Evolutionary conservation across 1,284 basidiomycete genomes (phyloP).

Genomic region (Leccinum griseonigrum): DNA sequence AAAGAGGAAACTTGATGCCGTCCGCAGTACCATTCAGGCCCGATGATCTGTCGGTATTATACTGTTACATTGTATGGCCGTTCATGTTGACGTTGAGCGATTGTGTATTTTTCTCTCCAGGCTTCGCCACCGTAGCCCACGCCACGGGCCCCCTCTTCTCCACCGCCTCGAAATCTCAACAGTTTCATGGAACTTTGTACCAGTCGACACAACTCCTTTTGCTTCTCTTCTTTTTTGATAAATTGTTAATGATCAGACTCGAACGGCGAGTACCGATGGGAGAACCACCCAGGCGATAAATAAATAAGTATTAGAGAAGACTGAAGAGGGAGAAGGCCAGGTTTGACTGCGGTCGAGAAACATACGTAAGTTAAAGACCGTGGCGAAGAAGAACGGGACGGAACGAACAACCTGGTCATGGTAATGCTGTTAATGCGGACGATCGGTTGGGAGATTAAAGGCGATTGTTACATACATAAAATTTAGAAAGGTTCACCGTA

Average conservation of each 20-base stretch:
- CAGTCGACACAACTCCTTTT: no score
- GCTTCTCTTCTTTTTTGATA: no score
- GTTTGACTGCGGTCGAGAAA: background rate
- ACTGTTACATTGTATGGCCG: no score
- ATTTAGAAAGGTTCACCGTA: background rate
- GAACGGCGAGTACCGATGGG: background rate
- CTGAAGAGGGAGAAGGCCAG: background rate
- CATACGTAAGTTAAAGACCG: background rate
- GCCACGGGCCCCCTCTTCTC: no score
- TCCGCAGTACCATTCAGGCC: no score
- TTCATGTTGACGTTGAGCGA: no score
- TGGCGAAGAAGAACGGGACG: background rate
- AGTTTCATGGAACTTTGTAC: no score
- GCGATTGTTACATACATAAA: background rate
- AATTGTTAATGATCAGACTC: background rate
- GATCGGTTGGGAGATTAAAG: background rate
- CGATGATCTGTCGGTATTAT: no score
- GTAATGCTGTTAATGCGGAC: background rate
- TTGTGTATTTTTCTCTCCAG: no score
- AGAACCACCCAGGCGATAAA: background rate
- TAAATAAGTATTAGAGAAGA: background rate
- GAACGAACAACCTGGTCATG: background rate
- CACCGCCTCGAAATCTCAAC: no score
- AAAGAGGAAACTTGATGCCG: background rate
- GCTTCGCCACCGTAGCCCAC: no score